phyloP scores from a whole-genome alignment of 2,329 filamentous ascomycete genomes.

The Apiospora rasikravindrae region DNA sequence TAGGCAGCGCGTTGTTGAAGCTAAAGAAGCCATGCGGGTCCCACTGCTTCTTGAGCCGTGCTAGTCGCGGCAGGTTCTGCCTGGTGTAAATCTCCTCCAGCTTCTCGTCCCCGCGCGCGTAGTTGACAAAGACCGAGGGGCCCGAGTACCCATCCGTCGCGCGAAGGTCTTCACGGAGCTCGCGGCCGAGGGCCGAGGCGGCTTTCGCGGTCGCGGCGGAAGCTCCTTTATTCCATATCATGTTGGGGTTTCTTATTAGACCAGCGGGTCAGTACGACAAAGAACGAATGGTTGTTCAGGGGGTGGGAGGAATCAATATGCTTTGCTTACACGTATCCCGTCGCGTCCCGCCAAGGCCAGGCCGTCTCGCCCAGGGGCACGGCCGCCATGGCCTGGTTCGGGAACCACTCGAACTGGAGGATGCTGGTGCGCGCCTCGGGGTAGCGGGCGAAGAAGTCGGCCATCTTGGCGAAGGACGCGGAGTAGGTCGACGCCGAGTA shows the following conservation, averaged over 20 bases:
- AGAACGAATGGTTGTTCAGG: too few species aligned
- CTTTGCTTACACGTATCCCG: constrained; percentile 25
- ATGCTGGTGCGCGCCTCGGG: background rate
- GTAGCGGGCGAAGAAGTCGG: constrained; percentile 20
- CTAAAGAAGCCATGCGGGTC: background rate
- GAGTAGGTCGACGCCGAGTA: background rate
- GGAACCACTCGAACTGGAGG: constrained; percentile 25
- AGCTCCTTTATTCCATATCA: too few species aligned
- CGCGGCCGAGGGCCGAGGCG: background rate
- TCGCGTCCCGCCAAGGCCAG: constrained; percentile 33
- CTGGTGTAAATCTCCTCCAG: background rate
- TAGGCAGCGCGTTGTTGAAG: background rate
- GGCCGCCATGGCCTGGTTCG: constrained; percentile 24
- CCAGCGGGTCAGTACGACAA: too few species aligned
- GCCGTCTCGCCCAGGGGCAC: constrained; percentile 29
- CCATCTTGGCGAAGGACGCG: constrained; percentile 20
- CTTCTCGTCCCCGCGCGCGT: background rate
- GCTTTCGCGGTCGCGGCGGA: too few species aligned
- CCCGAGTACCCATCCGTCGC: background rate
- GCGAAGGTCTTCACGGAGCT: background rate
- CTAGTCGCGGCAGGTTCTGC: background rate
- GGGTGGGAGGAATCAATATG: too few species aligned
- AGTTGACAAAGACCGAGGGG: background rate
- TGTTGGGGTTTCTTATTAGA: too few species aligned
- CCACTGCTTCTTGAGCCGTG: background rate